A percentile compares a stretch with the other conserved stretches of the same genome.
phyloP scores from a whole-genome alignment of 305 asterid genomes.

The Solanum hybrid region DNA sequence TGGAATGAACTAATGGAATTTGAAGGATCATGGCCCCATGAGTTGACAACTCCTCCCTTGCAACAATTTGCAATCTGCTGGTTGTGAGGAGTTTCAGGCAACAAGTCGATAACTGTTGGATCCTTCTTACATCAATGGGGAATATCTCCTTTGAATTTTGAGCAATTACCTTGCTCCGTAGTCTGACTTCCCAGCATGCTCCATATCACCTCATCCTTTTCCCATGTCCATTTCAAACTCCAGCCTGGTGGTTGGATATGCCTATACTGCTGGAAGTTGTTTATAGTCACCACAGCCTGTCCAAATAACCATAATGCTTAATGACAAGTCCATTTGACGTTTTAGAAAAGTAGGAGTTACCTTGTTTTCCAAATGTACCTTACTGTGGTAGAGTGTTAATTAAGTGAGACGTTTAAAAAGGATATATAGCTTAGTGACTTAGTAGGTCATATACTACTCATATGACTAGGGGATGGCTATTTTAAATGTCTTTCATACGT shows the following conservation, averaged over 20 bases:
- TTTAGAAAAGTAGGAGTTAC: neutral
- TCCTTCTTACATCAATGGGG: slow-evolving; percentile 62
- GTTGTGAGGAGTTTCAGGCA: slow-evolving; percentile 46
- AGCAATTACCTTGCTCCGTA: slow-evolving; percentile 59
- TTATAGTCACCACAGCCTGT: slow-evolving; percentile 53
- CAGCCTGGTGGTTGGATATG: slow-evolving; percentile 64
- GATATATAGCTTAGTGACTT: neutral
- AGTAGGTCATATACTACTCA: too few relatives aligned
- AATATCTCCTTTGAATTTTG: slow-evolving; percentile 29
- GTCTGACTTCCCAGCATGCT: slow-evolving; percentile 49
- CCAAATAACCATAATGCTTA: neutral
- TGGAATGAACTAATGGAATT: slow-evolving; percentile 50
- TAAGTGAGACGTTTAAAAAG: neutral
- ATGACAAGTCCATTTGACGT: neutral
- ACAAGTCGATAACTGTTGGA: slow-evolving; percentile 41
- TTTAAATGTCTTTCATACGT: too few relatives aligned
- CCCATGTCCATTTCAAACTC: slow-evolving; percentile 62
- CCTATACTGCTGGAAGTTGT: slow-evolving; percentile 62
- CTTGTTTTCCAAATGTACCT: neutral
- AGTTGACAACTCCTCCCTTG: slow-evolving; percentile 46
- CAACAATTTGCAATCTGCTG: slow-evolving; percentile 57
- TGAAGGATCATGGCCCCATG: slow-evolving; percentile 47
- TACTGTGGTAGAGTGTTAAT: neutral
- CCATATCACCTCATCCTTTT: slow-evolving; percentile 59
- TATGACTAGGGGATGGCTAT: too few relatives aligned